These are phyloP conservation scores for Colletotrichum lupini DNA, from an alignment of 2,329 filamentous ascomycete genomes.

Conservation along the genomic window DNA sequence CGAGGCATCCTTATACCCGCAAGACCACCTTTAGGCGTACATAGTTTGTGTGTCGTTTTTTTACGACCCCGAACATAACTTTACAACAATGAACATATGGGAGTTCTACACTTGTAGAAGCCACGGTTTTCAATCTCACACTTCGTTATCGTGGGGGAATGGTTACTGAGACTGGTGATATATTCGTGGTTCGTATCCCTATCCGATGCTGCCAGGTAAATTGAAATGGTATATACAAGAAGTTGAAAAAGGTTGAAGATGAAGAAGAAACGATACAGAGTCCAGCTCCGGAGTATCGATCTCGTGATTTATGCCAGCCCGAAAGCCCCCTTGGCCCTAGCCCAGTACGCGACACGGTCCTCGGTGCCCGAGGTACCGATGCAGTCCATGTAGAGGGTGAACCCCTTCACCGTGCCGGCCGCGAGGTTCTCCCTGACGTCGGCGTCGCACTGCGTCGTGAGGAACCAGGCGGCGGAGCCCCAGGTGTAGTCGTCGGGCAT, in stretches of 20 bases:
- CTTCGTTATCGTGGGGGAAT: neutral
- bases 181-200: neutral
- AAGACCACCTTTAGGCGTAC: neutral
- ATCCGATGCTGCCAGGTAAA: constrained; percentile 3
- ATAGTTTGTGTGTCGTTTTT: neutral
- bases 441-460: constrained; percentile 54
- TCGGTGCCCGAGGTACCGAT: constrained; percentile 50
- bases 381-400: constrained; percentile 59
- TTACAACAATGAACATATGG: neutral
- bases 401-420: constrained; percentile 53
- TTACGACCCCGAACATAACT: neutral
- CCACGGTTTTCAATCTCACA: neutral
- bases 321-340: constrained; percentile 60
- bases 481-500: constrained; percentile 64
- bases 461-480: constrained; percentile 63
- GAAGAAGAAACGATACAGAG: neutral
- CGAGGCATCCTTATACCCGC: neutral
- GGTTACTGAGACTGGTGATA: neutral
- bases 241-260: neutral
- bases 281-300: neutral
- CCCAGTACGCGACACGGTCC: constrained; percentile 54
- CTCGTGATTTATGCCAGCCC: constrained; percentile 10
- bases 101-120: neutral
- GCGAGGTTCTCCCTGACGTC: constrained; percentile 47
- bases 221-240: neutral